Base-by-base conservation (phyloP, 805 yeast genomes). In the Metschnikowia lachancei region DNA sequence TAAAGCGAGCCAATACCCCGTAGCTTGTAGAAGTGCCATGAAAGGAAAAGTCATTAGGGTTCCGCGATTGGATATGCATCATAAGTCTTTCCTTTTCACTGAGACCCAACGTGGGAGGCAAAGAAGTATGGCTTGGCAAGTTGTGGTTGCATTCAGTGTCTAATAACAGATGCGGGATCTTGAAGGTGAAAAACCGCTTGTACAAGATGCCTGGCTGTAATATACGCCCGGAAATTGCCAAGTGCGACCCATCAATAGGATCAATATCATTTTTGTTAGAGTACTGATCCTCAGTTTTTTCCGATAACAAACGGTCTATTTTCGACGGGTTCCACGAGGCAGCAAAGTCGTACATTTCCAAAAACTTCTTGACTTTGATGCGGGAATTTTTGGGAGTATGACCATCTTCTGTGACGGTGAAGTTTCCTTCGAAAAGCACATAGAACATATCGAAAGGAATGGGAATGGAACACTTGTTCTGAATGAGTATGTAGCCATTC, bases 371-470 rank as follows among this genome's bases (percentile, higher is more conserved):
- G 14, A 69, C 47, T 20, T 67, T 63, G 35, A 60, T 42, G 10
- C 58, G 62, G 7, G 46, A 51, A 39, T 54, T 55, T 26, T 59
- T 51, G 14, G 36, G 18, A 43, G 53, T 41, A 41, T 45, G 41
- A 1, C 31, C 35, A 11, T 24, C 30, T 22, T 17, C 18, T 3
- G 36, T 61, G 30, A 67, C 58, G 4, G 70, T 66, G 20, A 66
- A 58, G 14, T 60, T 63, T 1, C 85, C 86, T 56, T 81, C 86
- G 28, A 82, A 65, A 1, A 81, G 67, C 7, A 81, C 76, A 44
- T 78, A 70, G 57, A 83, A 77, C 81, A 80, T 80, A 53, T 83
- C 85, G 57, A 83, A 85, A 2, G 77, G 76, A 17, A 83, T 67
- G 0, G 71, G 65, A 14, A 62, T 52, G 1, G 58, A 43, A 1